These are phyloP conservation scores for Lasiodiplodia sp. DNA, from an alignment of 2,329 filamentous ascomycete species.

Conservation along the genomic window DNA sequence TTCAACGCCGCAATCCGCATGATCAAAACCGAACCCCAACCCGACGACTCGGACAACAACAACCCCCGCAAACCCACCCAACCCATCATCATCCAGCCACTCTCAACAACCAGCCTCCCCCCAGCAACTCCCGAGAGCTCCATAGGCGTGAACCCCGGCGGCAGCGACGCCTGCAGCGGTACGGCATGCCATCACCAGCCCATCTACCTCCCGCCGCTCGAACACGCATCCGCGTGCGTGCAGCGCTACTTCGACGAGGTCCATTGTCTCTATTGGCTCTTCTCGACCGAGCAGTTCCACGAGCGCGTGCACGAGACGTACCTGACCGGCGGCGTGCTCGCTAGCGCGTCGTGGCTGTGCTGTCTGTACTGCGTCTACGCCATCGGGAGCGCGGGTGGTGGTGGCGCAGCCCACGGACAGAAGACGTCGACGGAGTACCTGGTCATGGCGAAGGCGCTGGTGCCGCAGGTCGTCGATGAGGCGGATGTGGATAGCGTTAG, in stretches of 20 bases:
- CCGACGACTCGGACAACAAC: not conserved
- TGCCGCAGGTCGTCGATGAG: conserved; percentile 44
- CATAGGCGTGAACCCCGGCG: conserved; percentile 22
- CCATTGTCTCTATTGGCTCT: conserved; percentile 47
- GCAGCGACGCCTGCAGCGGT: not conserved
- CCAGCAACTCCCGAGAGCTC: conserved; percentile 33
- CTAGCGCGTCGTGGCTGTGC: conserved; percentile 46
- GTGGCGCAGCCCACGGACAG: conserved; percentile 31
- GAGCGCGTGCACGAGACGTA: conserved; percentile 45
- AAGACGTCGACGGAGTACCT: conserved; percentile 45
- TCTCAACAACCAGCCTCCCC: conserved; percentile 43
- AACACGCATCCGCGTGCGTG: conserved; percentile 42
- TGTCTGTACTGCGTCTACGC: conserved; percentile 46
- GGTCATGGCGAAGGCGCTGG: conserved; percentile 42
- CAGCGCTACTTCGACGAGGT: conserved; percentile 45
- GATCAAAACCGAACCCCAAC: conserved; percentile 34
- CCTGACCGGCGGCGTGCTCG: conserved; percentile 32
- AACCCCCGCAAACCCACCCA: conserved; percentile 33
- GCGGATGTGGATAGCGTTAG: conserved; percentile 48
- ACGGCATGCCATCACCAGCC: conserved; percentile 30
- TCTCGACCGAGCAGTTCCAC: conserved; percentile 43
- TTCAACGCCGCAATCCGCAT: conserved; percentile 47
- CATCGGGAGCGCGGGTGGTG: conserved; percentile 38
- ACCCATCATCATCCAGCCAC: conserved; percentile 43
- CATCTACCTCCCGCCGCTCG: conserved; percentile 42